Base-by-base conservation (phyloP, 768 basidiomycete genomes). In the Suillus brevipes region DNA sequence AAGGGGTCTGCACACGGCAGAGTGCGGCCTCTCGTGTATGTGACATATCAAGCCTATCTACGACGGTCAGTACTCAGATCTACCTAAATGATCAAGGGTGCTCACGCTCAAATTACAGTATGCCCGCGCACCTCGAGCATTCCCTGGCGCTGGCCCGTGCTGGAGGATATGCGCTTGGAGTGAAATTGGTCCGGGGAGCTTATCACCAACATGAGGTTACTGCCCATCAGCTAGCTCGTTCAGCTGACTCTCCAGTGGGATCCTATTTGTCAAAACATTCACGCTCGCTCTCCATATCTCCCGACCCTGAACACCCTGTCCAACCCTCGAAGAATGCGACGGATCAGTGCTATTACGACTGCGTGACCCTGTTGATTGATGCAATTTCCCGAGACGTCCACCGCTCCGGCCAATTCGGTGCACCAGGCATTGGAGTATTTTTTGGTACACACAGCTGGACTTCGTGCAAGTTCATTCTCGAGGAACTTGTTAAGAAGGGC, bases 151-250 rank as follows among this genome's bases (percentile, higher is more conserved):
- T 92, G 60, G 91, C 95, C 4, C 80, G 84, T 66, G 74, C 73
- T 60, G 80, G 88, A 67, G 81, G 85, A 43, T 97, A 92, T 72
- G 82, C 90, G 0, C 83, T 97, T 0, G 95, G 95, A 12, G 87
- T 94, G 63, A 98, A 97, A 76, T 89, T 98, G 57, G 95, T 97
- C 37, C 87, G 95, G 28, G 95, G 95, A 0, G 95, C 95, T 3
- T 98, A 98, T 75, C 93, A 95, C 71, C 82, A 87, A 0, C 85
- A 91, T 64, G 95, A 97, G 72, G 67, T 84, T 34, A 78, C 82
- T 6, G 86, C 86, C 2, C 82, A 74, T 42, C 58, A 59, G 18
- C 12, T 42, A 28, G 25, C 58, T 42, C 40, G 58, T 43, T 43
- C 65, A 12, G 56, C 68, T 13, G 77, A 78, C 1, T 52, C 65